A percentile compares a stretch with the other conserved stretches of the same genome.
phyloP scores from a whole-genome alignment of 768 basidiomycete species.

The Russula dissimulans region DNA sequence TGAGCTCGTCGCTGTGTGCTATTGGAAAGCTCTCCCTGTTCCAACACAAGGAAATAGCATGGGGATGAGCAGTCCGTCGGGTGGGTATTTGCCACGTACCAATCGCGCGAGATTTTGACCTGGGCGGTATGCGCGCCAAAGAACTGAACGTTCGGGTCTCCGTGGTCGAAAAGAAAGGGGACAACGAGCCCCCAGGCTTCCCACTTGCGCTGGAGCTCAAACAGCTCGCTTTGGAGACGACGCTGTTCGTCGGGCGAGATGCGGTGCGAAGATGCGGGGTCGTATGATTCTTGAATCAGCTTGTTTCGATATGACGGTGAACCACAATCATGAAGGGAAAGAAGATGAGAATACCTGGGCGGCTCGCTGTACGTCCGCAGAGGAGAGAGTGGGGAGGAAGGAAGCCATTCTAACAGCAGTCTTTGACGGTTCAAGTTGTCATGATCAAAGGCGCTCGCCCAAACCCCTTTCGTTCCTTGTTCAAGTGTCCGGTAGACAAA shows the following conservation, averaged over 20 bases:
- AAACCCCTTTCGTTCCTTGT: no score
- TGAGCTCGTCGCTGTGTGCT: constrained; percentile 48
- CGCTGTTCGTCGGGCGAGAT: constrained; percentile 52
- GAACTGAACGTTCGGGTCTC: constrained; percentile 82
- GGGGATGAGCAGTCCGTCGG: neutral
- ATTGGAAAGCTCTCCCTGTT: constrained; percentile 66
- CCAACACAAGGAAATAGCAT: neutral
- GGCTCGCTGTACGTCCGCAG: constrained; percentile 47
- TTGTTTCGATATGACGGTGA: constrained; percentile 22
- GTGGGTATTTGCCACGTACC: constrained; percentile 38
- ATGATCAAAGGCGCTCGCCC: no score
- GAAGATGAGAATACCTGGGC: constrained; percentile 38
- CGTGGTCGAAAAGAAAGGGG: constrained; percentile 54
- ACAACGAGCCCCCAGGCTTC: constrained; percentile 82
- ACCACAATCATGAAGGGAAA: constrained; percentile 4
- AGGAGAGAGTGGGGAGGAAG: constrained; percentile 46
- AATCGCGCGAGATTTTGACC: constrained; percentile 89
- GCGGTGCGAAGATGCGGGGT: constrained; percentile 34
- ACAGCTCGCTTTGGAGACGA: constrained; percentile 59
- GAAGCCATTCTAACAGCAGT: constrained; percentile 2
- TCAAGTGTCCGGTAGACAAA: no score
- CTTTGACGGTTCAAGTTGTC: no score
- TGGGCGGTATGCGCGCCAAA: constrained; percentile 91
- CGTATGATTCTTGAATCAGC: constrained; percentile 63
- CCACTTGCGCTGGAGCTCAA: constrained; percentile 63